phyloP scores from a whole-genome alignment of 805 yeast species.

The Cyberlindnera petersonii region DNA sequence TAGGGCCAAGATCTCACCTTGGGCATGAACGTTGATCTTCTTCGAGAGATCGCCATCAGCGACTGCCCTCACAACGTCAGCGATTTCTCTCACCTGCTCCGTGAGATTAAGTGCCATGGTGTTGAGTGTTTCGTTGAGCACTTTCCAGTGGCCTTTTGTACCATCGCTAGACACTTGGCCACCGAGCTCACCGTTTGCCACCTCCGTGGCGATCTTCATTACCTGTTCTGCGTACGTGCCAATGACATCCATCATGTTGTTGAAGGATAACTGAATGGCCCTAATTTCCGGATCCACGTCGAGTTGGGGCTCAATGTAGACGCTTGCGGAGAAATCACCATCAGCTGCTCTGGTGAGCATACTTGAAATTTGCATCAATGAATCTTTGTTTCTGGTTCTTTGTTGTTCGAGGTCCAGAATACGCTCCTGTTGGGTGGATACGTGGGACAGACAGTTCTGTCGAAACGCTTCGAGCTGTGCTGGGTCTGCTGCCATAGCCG shows the following conservation, averaged over 20 bases:
- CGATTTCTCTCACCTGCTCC: slow-evolving; percentile 83
- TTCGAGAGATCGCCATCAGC: slow-evolving; percentile 85
- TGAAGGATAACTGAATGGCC: slow-evolving; percentile 73
- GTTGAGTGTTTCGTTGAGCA: slow-evolving; percentile 78
- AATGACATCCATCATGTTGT: slow-evolving; percentile 88
- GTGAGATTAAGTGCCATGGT: slow-evolving; percentile 86
- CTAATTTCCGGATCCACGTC: slow-evolving; percentile 77
- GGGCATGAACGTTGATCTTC: slow-evolving; percentile 84
- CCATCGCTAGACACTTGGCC: slow-evolving; percentile 85
- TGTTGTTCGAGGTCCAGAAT: slow-evolving; percentile 8
- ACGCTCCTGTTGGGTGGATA: slow-evolving; percentile 4
- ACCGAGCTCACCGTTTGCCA: slow-evolving; percentile 85
- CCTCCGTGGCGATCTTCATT: slow-evolving; percentile 76
- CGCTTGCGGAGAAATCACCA: slow-evolving; percentile 78
- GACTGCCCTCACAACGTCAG: slow-evolving; percentile 87
- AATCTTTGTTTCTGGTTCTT: slow-evolving; percentile 8
- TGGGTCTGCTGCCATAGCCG: slow-evolving; percentile 8
- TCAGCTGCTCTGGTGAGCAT: slow-evolving; percentile 60
- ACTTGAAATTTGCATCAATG: slow-evolving; percentile 7
- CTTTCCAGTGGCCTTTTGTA: slow-evolving; percentile 86
- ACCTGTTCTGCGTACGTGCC: slow-evolving; percentile 65
- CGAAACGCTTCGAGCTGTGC: slow-evolving; percentile 13
- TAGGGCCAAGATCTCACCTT: slow-evolving; percentile 79
- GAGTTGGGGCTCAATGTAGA: slow-evolving; percentile 51
- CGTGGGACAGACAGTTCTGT: slow-evolving; percentile 3